Base-by-base conservation (phyloP, 2,329 filamentous ascomycete species). In the Neofusicoccum kwambonambiense region DNA sequence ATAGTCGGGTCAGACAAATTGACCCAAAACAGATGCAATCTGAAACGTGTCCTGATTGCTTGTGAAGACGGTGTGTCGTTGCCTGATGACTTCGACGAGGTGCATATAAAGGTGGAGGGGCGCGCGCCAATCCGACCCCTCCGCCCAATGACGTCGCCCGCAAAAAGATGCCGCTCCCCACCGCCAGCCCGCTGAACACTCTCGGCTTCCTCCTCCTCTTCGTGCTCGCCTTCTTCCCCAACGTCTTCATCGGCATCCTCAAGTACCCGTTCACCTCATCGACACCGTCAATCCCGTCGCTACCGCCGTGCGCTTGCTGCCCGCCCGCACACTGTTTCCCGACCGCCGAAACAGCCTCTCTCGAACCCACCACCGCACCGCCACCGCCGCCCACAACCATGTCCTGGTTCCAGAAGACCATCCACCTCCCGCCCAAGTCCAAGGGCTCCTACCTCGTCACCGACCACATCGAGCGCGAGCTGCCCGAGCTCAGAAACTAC, bases 371-470 rank as follows among this genome's bases (percentile, higher is more conserved):
- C 74, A 31, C 3, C 72, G 73, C 57, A 68, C 73, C 64, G 74
- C 72, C 60, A 62, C 67, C 51, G 64, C 51, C 70, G 56, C 37
- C 68, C 6, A 57, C 69, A 22, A 69, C 65, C 65, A 88, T 88
- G 86, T 83, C 87, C 68, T 96, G 92, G 91, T 87, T 85, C 71
- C 94, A 97, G 80, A 97, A 95, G 78, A 86, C 89, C 58, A 88
- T 98, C 79, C 87, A 88, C 1, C 88, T 98, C 13, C 91, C 92
- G 58, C 75, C 91, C 19, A 86, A 87, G 74, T 86, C 88, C 50
- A 89, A 93, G 67, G 95, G 95, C 76, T 92, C 88, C 62, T 97
- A 97, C 81, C 90, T 98, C 66, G 85, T 98, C 72, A 97, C 94
- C 58, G 87, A 93, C 76, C 83, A 89, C 61, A 85, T 98, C 64